Evolutionary conservation across 2,329 filamentous ascomycete species (phyloP), one percentile per base, ranked within the genome.

Genomic region (Xylaria hypoxylon): DNA sequence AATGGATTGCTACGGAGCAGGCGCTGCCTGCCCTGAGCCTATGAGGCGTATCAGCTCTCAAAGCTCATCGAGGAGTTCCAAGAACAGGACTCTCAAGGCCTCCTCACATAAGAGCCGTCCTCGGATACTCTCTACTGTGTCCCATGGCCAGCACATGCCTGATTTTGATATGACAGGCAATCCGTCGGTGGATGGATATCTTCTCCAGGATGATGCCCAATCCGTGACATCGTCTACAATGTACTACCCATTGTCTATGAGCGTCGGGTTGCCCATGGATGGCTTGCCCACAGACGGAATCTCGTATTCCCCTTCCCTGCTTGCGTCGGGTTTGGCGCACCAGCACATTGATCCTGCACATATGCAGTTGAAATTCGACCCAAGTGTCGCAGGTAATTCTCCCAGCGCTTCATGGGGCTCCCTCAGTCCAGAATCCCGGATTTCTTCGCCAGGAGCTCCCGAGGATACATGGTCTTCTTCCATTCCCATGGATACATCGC

Each of bases 291-390:
- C 79, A 48, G 79, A 82, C 75, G 81, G 79, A 75, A 78, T 81
- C 67, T 77, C 74, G 75, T 86, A 80, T 73, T 77, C 74, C 68
- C 81, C 65, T 45, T 72, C 80, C 63, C 81, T 84, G 67, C 70
- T 85, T 62, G 74, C 75, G 50, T 71, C 78, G n/a, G 78, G 80
- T 57, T 78, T 87, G 73, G 68, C 73, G 63, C 81, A 82, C 71
- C 85, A 88, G 74, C 85, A 88, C 70, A 84, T 88, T 75, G 83
- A 87, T 73, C 86, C 86, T 58, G 79, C 83, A 59, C 84, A 88
- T 70, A 85, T 87, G 79, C 82, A 83, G 70, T 77, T 87, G 73
- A 84, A 84, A 72, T 84, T 84, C 76, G 85, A 87, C 70, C 75
- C 82, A 50, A 81, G 79, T 69, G 74, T 86, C 64, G 75, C 80